These are phyloP conservation scores for Penicillium angulare DNA, from an alignment of 495 filamentous ascomycete species.

Conservation along the genomic window DNA sequence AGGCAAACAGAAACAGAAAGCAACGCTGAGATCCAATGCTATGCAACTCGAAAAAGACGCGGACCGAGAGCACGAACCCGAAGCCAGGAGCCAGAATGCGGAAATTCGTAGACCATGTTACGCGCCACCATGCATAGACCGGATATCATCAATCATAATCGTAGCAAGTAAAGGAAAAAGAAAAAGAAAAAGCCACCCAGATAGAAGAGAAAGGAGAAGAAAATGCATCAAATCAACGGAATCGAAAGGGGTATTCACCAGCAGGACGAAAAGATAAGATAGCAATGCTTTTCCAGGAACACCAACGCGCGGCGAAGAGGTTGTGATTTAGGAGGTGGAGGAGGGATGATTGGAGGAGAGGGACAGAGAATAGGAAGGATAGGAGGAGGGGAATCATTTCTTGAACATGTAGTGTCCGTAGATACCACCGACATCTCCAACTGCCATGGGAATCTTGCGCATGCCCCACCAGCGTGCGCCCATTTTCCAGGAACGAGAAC, in stretches of 20 bases:
- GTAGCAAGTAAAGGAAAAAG: too few species aligned
- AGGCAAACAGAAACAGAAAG: too few species aligned
- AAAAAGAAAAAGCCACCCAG: slow-evolving; percentile 12
- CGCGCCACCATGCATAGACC: slow-evolving; percentile 36
- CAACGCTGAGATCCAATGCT: slow-evolving; percentile 20
- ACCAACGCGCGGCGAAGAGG: slow-evolving; percentile 10
- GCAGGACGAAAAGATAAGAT: slow-evolving; percentile 7
- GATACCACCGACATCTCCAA: slow-evolving; percentile 77
- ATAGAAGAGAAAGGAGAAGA: slow-evolving; percentile 1
- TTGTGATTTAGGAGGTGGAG: too few species aligned
- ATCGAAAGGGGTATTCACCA: slow-evolving; percentile 26
- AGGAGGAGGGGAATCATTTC: slow-evolving; percentile 48
- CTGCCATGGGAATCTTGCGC: slow-evolving; percentile 78
- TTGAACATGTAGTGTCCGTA: slow-evolving; percentile 88
- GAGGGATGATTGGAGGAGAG: too few species aligned
- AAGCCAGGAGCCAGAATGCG: slow-evolving; percentile 31
- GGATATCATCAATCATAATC: slow-evolving; percentile 32
- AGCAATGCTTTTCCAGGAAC: slow-evolving; percentile 6
- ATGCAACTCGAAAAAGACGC: slow-evolving; percentile 30
- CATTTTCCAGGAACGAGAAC: slow-evolving; percentile 77
- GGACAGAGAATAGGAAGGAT: too few species aligned
- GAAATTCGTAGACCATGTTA: slow-evolving; percentile 34
- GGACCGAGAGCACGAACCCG: slow-evolving; percentile 31
- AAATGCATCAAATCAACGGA: slow-evolving; percentile 2
- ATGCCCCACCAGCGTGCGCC: slow-evolving; percentile 87